A percentile compares a stretch with the other conserved stretches of the same genome.
Conservation (phyloP, 202 grass and related monocot species). For the Miscanthus sacchariflorus region DNA sequence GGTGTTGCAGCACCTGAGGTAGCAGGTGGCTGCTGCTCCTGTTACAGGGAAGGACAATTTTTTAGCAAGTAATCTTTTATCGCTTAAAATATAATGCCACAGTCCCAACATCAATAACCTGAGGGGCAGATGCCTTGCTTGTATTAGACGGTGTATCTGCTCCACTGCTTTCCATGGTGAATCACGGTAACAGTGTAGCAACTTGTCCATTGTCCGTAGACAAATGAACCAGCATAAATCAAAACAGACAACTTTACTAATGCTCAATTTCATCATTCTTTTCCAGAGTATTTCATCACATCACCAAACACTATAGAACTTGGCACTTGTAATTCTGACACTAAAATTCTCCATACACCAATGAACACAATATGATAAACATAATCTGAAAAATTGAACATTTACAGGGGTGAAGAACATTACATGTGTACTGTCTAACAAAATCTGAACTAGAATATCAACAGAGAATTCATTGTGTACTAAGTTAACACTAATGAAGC, state of each 20-base stretch:
- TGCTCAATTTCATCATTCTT: not conserved
- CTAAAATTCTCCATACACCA: not conserved
- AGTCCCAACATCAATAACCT: conserved; percentile 57
- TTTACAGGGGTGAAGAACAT: too few relatives aligned
- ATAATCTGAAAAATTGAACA: too few relatives aligned
- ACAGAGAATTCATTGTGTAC: too few relatives aligned
- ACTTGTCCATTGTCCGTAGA: conserved; percentile 54
- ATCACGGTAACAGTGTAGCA: conserved; percentile 20
- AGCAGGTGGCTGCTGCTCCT: conserved; percentile 86
- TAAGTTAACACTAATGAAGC: too few relatives aligned
- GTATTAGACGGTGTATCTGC: conserved; percentile 71
- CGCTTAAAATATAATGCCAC: conserved; percentile 13
- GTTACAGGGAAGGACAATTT: conserved; percentile 26
- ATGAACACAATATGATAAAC: not conserved
- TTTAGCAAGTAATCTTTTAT: not conserved
- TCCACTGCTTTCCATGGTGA: conserved; percentile 80
- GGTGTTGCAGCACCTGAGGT: conserved; percentile 53
- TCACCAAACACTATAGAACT: not conserved
- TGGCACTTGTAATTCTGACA: not conserved
- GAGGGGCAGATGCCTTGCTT: conserved; percentile 70
- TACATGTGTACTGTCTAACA: too few relatives aligned
- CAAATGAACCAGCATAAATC: conserved; percentile 36
- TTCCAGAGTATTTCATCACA: not conserved
- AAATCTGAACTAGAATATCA: too few relatives aligned
- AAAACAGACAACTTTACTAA: not conserved